Percentiles rank a stretch among this genome's conserved stretches.
Conservation (phyloP, 768 basidiomycete genomes). For the Tricholoma furcatifolium region DNA sequence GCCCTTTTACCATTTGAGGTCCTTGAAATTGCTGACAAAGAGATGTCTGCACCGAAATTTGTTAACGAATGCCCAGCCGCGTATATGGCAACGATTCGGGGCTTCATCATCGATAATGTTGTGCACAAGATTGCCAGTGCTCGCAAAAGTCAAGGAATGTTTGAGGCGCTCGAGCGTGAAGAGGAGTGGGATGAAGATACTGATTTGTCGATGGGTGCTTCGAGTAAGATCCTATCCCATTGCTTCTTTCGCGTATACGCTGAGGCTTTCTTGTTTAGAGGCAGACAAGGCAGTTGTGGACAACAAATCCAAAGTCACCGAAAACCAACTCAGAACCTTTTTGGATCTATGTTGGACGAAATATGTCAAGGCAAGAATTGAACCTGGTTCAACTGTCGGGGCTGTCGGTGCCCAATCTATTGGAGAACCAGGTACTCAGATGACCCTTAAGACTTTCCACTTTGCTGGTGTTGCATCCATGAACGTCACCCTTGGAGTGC, state of each 20-base stretch:
- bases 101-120: constrained; percentile 69
- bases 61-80: constrained; percentile 68
- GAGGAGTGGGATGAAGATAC: constrained; percentile 78
- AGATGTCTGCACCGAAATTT: constrained; percentile 58
- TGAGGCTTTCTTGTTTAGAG: constrained; percentile 33
- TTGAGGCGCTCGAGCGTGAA: constrained; percentile 71
- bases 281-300: constrained; percentile 77
- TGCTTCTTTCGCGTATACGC: constrained; percentile 1
- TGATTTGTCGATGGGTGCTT: constrained; percentile 74
- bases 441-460: constrained; percentile 99
- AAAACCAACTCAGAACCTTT: constrained; percentile 75
- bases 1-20: constrained; percentile 88
- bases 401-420: constrained; percentile 99
- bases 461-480: constrained; percentile 99
- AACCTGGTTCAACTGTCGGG: constrained; percentile 97
- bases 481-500: constrained; percentile 99
- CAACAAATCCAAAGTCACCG: constrained; percentile 88
- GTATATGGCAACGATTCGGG: constrained; percentile 66
- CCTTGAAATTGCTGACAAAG: constrained; percentile 63
- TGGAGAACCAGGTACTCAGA: constrained; percentile 98
- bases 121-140: constrained; percentile 63
- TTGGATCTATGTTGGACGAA: constrained; percentile 86
- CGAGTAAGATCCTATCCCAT: constrained; percentile 42
- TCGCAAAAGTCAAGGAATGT: constrained; percentile 77
- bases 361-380: constrained; percentile 94